phyloP scores from a whole-genome alignment of 2,329 filamentous ascomycete genomes.

The Sclerotiophoma versabilis region DNA sequence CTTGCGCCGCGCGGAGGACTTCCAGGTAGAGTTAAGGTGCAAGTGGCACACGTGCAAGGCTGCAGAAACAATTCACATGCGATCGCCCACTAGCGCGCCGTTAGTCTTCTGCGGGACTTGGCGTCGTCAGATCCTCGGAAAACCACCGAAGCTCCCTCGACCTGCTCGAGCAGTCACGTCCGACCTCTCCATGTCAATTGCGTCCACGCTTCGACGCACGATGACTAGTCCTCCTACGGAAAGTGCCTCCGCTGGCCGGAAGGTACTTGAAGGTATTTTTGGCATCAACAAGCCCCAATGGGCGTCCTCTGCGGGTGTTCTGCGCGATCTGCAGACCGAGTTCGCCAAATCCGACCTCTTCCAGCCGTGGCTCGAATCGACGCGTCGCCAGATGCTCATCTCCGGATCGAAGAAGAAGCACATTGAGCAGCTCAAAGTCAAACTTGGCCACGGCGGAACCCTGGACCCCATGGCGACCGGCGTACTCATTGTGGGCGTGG shows the following conservation, averaged over 20 bases:
- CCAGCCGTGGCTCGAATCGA: constrained; percentile 74
- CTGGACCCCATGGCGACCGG: constrained; percentile 94
- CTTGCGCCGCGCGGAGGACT: background rate
- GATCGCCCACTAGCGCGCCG: constrained; percentile 26
- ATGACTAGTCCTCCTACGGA: constrained; percentile 41
- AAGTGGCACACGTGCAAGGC: constrained; percentile 11
- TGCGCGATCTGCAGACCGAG: constrained; percentile 83
- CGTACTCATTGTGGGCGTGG: constrained; percentile 87
- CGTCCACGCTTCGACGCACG: constrained; percentile 21
- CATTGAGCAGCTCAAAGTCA: constrained; percentile 67
- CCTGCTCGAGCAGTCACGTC: constrained; percentile 5
- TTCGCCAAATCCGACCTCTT: constrained; percentile 86
- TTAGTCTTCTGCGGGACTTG: constrained; percentile 11
- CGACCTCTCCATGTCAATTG: constrained; percentile 31
- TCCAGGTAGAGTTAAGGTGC: background rate
- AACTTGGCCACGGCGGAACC: constrained; percentile 95
- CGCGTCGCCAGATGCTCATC: constrained; percentile 65
- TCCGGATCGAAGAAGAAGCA: constrained; percentile 64
- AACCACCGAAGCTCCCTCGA: constrained; percentile 4
- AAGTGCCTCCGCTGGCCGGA: constrained; percentile 32
- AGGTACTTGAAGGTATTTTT: constrained; percentile 69
- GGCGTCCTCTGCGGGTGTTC: constrained; percentile 86
- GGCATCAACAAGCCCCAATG: constrained; percentile 90
- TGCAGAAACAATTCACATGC: constrained; percentile 23
- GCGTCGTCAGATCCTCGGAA: constrained; percentile 3